phyloP scores from a whole-genome alignment of 23 red algal genomes.

The Agarophyton chilense region DNA sequence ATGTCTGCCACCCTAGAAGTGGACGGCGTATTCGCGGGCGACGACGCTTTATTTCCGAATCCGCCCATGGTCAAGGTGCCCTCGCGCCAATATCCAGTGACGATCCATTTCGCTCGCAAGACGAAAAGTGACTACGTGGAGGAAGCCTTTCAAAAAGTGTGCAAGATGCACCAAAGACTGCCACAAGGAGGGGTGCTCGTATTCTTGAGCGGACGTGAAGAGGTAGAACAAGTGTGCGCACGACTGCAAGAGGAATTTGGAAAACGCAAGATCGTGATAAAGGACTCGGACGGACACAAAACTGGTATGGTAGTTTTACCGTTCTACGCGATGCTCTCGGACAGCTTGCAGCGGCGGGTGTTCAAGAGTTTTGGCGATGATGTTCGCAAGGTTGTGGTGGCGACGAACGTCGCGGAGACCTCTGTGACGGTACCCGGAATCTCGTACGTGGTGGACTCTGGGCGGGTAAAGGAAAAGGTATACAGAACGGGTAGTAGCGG shows the following conservation, averaged over 20 bases:
- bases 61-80: constrained; percentile 82
- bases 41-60: constrained; percentile 58
- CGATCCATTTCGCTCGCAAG: constrained; percentile 62
- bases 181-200: constrained; percentile 87
- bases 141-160: constrained; percentile 64
- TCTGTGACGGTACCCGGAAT: constrained; percentile 91
- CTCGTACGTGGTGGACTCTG: constrained; percentile 90
- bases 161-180: constrained; percentile 70
- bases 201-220: constrained; percentile 86
- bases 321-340: constrained; percentile 74
- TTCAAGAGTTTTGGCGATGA: constrained; percentile 69
- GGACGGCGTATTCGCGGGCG: constrained; percentile 37
- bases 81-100: constrained; percentile 78
- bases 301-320: constrained; percentile 66
- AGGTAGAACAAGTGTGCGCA: constrained; percentile 74
- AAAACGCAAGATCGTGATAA: constrained; percentile 9
- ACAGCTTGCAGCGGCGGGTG: constrained; percentile 50
- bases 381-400: constrained; percentile 79
- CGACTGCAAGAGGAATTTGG: constrained; percentile 54
- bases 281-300: constrained; percentile 1
- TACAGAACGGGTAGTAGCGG: constrained; percentile 30
- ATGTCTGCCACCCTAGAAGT: constrained; percentile 96
- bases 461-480: constrained; percentile 81
- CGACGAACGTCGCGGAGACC: constrained; percentile 98
- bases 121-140: constrained; percentile 82